phyloP scores from a whole-genome alignment of 1,139 yeast species.

The Candida mesenterica region DNA sequence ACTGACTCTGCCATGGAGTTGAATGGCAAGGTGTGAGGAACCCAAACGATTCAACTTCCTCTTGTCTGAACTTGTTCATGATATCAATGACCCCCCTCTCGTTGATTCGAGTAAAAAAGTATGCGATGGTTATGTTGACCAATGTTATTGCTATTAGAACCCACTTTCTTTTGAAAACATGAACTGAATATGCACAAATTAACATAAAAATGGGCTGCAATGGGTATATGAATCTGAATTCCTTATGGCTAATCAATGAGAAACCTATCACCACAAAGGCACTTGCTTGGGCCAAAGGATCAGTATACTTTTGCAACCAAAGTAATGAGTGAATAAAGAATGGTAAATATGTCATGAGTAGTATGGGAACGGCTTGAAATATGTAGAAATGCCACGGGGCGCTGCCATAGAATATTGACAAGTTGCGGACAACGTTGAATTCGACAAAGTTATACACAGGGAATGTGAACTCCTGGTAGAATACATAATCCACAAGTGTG shows the following conservation, averaged over 20 bases:
- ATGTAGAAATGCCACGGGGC: conserved; percentile 87
- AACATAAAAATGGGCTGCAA: conserved; percentile 69
- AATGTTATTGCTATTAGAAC: conserved; percentile 19
- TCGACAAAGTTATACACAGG: conserved; percentile 70
- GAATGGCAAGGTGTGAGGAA: conserved; percentile 95
- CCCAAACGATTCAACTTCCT: conserved; percentile 55
- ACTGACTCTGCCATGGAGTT: conserved; percentile 89
- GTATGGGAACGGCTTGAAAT: conserved; percentile 76
- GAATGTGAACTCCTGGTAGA: conserved; percentile 56
- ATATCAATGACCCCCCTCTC: conserved; percentile 85
- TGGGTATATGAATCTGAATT: conserved; percentile 86
- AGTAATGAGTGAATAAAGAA: conserved; percentile 29
- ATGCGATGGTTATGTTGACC: conserved; percentile 45
- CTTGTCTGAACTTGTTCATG: conserved; percentile 48
- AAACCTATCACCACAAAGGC: conserved; percentile 49
- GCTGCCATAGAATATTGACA: conserved; percentile 81
- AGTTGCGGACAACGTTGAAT: conserved; percentile 70
- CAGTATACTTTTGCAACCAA: conserved; percentile 10
- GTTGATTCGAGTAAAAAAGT: conserved; percentile 61
- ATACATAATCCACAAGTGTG: conserved; percentile 48
- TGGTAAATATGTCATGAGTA: conserved; percentile 68
- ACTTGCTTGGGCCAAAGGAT: conserved; percentile 26
- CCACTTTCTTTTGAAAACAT: background rate
- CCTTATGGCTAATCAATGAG: conserved; percentile 78
- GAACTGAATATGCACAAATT: conserved; percentile 16